These are phyloP conservation scores for Alternaria alternata DNA, from an alignment of 2,329 filamentous ascomycete species.

Conservation along the genomic window DNA sequence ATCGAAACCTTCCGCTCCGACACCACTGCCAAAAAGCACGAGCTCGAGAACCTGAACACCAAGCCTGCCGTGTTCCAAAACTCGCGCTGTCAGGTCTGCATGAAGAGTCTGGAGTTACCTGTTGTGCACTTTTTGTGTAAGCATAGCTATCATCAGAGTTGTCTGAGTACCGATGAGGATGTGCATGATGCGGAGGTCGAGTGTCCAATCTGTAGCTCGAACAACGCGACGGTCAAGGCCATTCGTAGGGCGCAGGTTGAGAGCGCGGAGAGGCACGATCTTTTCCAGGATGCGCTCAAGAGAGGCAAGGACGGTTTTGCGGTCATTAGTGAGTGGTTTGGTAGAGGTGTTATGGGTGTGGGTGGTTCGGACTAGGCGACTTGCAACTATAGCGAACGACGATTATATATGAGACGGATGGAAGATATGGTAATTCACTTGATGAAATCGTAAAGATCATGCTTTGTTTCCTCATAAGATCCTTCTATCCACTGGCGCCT, in stretches of 20 bases:
- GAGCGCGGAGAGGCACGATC: conserved; percentile 83
- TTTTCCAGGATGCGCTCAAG: conserved; percentile 83
- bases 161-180: conserved; percentile 72
- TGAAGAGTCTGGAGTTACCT: conserved; percentile 79
- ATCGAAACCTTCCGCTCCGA: conserved; percentile 86
- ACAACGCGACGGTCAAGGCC: conserved; percentile 87
- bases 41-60: conserved; percentile 77
- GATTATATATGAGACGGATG: too few species aligned
- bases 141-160: conserved; percentile 94
- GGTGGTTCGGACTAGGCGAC: conserved; percentile 34
- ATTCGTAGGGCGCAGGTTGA: conserved; percentile 88
- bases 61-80: conserved; percentile 92
- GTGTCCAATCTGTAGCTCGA: conserved; percentile 83
- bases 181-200: conserved; percentile 71
- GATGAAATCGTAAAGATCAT: too few species aligned
- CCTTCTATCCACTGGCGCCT: too few species aligned
- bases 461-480: too few species aligned
- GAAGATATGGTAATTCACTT: too few species aligned
- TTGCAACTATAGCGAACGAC: too few species aligned
- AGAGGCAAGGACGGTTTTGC: conserved; percentile 83
- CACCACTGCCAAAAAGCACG: conserved; percentile 78
- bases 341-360: conserved; percentile 83
- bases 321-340: conserved; percentile 95
- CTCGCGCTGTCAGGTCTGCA: conserved; percentile 85
- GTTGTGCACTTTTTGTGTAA: conserved; percentile 97